These are phyloP conservation scores for Colletotrichum tabaci DNA, from an alignment of 2,329 filamentous ascomycete genomes.

Conservation along the genomic window DNA sequence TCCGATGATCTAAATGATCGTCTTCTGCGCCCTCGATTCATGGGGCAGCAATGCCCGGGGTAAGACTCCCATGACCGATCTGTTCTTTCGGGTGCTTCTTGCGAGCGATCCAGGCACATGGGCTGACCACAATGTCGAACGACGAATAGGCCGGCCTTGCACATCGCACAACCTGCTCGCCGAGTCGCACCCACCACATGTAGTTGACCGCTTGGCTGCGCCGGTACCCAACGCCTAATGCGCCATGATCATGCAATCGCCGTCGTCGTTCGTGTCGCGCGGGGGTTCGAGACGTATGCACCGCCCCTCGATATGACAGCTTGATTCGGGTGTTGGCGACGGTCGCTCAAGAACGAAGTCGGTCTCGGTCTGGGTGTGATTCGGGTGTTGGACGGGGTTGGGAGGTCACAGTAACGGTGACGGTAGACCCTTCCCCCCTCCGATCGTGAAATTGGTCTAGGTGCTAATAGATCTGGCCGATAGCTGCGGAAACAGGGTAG, in stretches of 20 bases:
- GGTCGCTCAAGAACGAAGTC: background rate
- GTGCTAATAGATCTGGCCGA: background rate
- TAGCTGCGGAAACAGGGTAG: background rate
- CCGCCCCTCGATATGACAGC: background rate
- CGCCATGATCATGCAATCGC: conserved; percentile 27
- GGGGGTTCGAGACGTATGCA: background rate
- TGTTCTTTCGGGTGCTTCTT: background rate
- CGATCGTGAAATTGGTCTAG: background rate
- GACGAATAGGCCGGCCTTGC: conserved; percentile 4
- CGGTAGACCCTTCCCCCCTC: no score
- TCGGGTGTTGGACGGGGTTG: background rate
- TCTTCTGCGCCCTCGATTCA: background rate
- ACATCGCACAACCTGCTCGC: conserved; percentile 11
- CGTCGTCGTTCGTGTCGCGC: background rate
- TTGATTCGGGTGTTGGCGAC: background rate
- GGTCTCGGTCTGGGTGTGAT: background rate
- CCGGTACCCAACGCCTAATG: background rate
- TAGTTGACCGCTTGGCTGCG: background rate
- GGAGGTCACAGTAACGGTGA: no score
- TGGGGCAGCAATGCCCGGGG: background rate
- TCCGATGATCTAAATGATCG: background rate
- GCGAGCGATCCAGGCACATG: conserved; percentile 1
- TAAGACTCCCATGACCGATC: no score
- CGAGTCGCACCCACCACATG: background rate
- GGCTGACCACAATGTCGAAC: background rate